Base-by-base conservation (phyloP, 306 rosid species). In the Glycine soja region DNA sequence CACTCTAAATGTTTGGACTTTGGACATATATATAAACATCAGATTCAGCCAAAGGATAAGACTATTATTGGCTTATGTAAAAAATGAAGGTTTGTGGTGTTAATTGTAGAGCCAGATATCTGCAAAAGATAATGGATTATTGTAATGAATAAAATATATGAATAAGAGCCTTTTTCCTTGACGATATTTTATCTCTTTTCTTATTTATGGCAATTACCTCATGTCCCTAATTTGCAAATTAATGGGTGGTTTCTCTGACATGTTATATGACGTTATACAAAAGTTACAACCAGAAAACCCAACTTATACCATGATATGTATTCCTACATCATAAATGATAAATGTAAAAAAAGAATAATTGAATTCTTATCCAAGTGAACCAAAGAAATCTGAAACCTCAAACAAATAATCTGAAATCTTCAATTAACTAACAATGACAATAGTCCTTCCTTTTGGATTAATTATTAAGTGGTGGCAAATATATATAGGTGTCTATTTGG, bases 171-270 rank as follows among this genome's bases (percentile, higher is more conserved):
- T 53, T 72, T 73, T n/a, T 72, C 19, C 14, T 12, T 10, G 48
- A 80, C 36, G 4, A 51, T 40, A 5, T 51, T 57, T 54, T 52
- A 34, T 46, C 36, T 64, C 32, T 47, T 52, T 10, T 51, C 75
- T 53, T 61, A 77, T 30, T 40, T 43, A 42, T 30, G 36, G 58
- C n/a, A 71, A 53, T 52, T 77, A 52, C 75, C 68, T 46, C 61
- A 43, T 45, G 67, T 77, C 12, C 69, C 76, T 54, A 54, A 47
- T 56, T 70, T 32, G 50, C 38, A 46, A 65, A 83, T 18, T 78
- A 46, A 51, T 47, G 18, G 67, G 71, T 53, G 62, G 61, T 53
- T 13, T 18, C 62, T 18, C 53, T 62, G 38, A 52, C 12, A 24
- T 24, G 0, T 3, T 40, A 56, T 13, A 13, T 11, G 40, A 59